A percentile compares a stretch with the other conserved stretches of the same genome.
phyloP scores from a whole-genome alignment of 495 filamentous ascomycete genomes.

The Trichoderma orchidacearum region DNA sequence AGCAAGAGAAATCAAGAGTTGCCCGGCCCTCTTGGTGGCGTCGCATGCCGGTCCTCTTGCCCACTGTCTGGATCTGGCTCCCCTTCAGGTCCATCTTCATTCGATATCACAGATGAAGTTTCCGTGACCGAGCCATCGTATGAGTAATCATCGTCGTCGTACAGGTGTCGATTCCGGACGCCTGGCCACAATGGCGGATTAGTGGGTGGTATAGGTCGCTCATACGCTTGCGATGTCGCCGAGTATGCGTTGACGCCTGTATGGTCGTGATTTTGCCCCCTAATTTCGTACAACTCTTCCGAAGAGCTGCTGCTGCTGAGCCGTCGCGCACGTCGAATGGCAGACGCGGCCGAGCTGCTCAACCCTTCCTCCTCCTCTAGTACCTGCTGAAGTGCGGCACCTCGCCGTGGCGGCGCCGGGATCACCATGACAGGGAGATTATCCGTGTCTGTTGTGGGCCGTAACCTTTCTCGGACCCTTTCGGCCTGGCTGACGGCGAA shows the following conservation, averaged over 20 bases:
- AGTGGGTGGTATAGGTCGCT: neutral
- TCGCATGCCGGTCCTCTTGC: neutral
- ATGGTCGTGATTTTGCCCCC: neutral
- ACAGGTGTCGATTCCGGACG: neutral
- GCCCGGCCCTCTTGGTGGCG: neutral
- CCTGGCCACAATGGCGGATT: conserved; percentile 4
- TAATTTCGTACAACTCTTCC: neutral
- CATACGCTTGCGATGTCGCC: neutral
- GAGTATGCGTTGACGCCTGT: neutral
- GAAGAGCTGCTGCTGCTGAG: neutral
- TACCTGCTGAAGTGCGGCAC: conserved; percentile 28
- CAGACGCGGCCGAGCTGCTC: neutral
- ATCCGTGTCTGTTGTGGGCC: conserved; percentile 31
- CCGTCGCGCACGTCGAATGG: neutral
- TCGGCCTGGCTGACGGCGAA: conserved; percentile 34
- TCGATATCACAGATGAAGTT: neutral
- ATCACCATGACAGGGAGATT: conserved; percentile 36
- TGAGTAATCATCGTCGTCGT: conserved; percentile 5
- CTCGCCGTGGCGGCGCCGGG: conserved; percentile 30
- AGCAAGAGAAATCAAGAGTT: too few species aligned
- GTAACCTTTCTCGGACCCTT: conserved; percentile 26
- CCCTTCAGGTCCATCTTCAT: neutral
- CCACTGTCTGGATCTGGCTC: neutral
- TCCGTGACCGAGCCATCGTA: conserved; percentile 1
- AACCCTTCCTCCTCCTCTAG: conserved; percentile 23